Conservation (phyloP, 306 rosid species). For the Malus fusca region DNA sequence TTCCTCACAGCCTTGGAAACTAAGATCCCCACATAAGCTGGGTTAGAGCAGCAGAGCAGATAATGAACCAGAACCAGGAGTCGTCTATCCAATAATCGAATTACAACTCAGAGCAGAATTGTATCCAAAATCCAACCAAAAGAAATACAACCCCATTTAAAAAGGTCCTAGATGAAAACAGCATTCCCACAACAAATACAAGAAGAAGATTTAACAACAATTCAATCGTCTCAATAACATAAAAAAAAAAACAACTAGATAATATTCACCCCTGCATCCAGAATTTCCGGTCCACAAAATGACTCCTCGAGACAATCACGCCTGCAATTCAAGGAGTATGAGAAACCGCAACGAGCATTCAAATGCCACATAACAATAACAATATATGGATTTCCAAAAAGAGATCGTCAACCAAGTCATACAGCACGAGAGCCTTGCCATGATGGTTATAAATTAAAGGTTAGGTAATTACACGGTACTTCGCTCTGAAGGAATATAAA, state of each 20-base stretch:
- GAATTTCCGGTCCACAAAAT: slow-evolving; percentile 49
- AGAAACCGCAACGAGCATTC: not conserved
- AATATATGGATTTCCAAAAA: not conserved
- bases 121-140: slow-evolving; percentile 37
- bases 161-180: slow-evolving; percentile 31
- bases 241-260: slow-evolving; percentile 42
- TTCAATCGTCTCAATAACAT: slow-evolving; percentile 33
- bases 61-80: not conserved
- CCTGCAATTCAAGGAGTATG: slow-evolving; percentile 33
- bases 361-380: not conserved
- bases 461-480: not conserved
- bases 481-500: not conserved
- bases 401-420: not conserved
- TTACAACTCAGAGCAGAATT: slow-evolving; percentile 35
- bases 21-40: too few relatives aligned
- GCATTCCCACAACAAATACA: slow-evolving; percentile 10
- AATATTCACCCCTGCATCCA: slow-evolving; percentile 96
- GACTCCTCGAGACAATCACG: slow-evolving; percentile 39
- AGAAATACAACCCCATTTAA: slow-evolving; percentile 27
- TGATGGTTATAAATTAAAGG: too few relatives aligned
- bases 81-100: slow-evolving; percentile 33
- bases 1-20: too few relatives aligned
- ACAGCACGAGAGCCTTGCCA: not conserved
- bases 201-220: slow-evolving; percentile 38
- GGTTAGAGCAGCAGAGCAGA: too few relatives aligned